Evolutionary conservation across 108 stramenopile genomes (phyloP).

Genomic region (Phaeodactylum tricornutum): DNA sequence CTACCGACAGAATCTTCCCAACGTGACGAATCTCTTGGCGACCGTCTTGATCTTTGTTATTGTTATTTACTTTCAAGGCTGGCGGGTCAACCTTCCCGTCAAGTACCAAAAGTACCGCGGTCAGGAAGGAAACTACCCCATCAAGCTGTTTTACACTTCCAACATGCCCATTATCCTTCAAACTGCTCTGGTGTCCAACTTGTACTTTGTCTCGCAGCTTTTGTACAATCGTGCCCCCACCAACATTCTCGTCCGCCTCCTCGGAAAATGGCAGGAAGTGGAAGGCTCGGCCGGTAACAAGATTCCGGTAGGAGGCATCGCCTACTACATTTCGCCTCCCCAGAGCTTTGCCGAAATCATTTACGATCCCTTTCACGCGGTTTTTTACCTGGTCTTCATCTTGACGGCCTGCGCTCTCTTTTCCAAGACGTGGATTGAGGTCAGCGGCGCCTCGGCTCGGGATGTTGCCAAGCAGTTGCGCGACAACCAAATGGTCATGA

Average conservation of each 20-base stretch:
- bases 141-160: conserved; percentile 99
- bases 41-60: conserved; percentile 94
- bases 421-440: conserved; percentile 99
- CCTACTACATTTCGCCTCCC: conserved; percentile 99
- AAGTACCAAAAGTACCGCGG: conserved; percentile 98
- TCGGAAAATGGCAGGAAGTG: conserved; percentile 96
- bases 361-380: conserved; percentile 97
- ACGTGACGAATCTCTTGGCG: conserved; percentile 94
- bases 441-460: conserved; percentile 90
- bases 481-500: conserved; percentile 99
- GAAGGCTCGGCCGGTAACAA: conserved; percentile 79
- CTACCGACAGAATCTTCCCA: conserved; percentile 96
- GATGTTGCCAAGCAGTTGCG: conserved; percentile 99
- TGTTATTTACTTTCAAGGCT: conserved; percentile 99
- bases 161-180: conserved; percentile 99
- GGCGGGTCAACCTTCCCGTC: conserved; percentile 96
- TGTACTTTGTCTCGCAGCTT: conserved; percentile 98
- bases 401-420: conserved; percentile 96
- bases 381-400: conserved; percentile 97
- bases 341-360: conserved; percentile 84
- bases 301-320: conserved; percentile 97
- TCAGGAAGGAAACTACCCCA: conserved; percentile 91
- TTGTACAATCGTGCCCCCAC: conserved; percentile 96
- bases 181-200: conserved; percentile 95
- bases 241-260: conserved; percentile 93